Conservation (phyloP, 2,329 filamentous ascomycete genomes). For the Sporothrix inflata region DNA sequence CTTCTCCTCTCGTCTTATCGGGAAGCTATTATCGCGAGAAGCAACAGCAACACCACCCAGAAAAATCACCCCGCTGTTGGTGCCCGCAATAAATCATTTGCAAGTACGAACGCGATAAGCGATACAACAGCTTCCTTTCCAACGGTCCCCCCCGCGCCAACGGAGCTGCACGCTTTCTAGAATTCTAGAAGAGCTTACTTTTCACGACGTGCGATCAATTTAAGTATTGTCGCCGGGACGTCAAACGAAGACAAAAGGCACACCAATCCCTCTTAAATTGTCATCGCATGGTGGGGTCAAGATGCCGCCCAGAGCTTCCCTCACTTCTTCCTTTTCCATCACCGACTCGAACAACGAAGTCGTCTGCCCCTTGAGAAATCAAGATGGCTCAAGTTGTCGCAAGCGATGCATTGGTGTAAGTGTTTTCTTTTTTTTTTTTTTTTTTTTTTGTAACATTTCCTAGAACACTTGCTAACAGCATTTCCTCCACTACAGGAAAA, state of each 20-base stretch:
- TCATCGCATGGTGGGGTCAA: conserved; percentile 61
- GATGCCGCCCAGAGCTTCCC: conserved; percentile 87
- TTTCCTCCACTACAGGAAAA: conserved; percentile 41
- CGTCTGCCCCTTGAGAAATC: conserved; percentile 91
- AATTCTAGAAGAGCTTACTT: conserved; percentile 5
- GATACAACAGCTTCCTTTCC: not conserved
- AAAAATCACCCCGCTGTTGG: conserved; percentile 29
- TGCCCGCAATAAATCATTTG: conserved; percentile 23
- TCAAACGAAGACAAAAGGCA: not conserved
- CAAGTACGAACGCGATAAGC: conserved; percentile 6
- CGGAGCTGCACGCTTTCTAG: conserved; percentile 16
- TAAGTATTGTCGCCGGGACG: not conserved
- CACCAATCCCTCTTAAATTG: conserved; percentile 23
- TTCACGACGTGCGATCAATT: conserved; percentile 7
- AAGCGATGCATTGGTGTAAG: conserved; percentile 98
- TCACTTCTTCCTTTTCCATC: conserved; percentile 89
- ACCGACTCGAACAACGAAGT: conserved; percentile 94
- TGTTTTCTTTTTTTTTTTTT: conserved; percentile 47
- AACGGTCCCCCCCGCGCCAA: not conserved
- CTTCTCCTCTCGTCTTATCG: conserved; percentile 34
- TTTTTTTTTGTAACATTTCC: conserved; percentile 13
- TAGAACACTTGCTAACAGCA: not conserved
- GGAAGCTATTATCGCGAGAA: conserved; percentile 29
- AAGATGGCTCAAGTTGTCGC: conserved; percentile 94
- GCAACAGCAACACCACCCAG: not conserved